A percentile compares a stretch with the other conserved stretches of the same genome.
These are phyloP conservation scores for Delphinella strobiligena DNA, from an alignment of 2,329 filamentous ascomycete species.

Conservation along the genomic window DNA sequence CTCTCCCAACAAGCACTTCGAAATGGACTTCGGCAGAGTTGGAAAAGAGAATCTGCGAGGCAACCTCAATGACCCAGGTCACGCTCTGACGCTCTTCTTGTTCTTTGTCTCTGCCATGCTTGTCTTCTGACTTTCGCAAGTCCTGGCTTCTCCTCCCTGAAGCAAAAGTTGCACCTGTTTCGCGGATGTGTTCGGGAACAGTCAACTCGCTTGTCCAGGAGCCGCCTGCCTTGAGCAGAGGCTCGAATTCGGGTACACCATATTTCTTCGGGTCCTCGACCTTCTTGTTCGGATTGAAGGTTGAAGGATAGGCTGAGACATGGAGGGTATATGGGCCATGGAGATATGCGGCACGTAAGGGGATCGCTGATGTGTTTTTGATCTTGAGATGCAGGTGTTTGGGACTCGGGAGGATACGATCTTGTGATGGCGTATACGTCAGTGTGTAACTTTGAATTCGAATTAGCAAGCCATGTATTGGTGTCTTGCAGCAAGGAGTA, in stretches of 20 bases:
- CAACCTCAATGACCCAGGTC: conserved; percentile 82
- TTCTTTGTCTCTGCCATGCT: conserved; percentile 17
- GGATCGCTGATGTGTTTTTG: conserved; percentile 82
- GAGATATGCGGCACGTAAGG: conserved; percentile 86
- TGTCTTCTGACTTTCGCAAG: conserved; percentile 16
- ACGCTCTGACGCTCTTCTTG: conserved; percentile 45
- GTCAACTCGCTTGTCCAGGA: conserved; percentile 69
- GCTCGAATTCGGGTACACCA: conserved; percentile 83
- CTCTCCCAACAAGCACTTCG: conserved; percentile 74
- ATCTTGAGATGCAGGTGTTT: conserved; percentile 71
- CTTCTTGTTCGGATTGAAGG: conserved; percentile 72
- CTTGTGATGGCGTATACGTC: conserved; percentile 79
- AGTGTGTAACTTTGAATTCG: conserved; percentile 52
- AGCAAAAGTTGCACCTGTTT: conserved; percentile 38
- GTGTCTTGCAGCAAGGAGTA: not conserved
- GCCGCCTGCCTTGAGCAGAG: conserved; percentile 88
- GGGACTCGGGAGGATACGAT: conserved; percentile 82
- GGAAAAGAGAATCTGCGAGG: conserved; percentile 91
- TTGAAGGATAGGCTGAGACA: conserved; percentile 71
- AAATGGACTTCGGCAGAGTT: conserved; percentile 76
- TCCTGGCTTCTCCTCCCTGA: conserved; percentile 19
- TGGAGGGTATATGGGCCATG: conserved; percentile 91
- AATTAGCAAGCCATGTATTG: conserved; percentile 2
- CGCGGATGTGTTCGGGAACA: conserved; percentile 67
- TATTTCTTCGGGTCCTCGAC: conserved; percentile 57